Conservation (phyloP, 2,329 filamentous ascomycete species). For the Sarocladiaceae sp. region DNA sequence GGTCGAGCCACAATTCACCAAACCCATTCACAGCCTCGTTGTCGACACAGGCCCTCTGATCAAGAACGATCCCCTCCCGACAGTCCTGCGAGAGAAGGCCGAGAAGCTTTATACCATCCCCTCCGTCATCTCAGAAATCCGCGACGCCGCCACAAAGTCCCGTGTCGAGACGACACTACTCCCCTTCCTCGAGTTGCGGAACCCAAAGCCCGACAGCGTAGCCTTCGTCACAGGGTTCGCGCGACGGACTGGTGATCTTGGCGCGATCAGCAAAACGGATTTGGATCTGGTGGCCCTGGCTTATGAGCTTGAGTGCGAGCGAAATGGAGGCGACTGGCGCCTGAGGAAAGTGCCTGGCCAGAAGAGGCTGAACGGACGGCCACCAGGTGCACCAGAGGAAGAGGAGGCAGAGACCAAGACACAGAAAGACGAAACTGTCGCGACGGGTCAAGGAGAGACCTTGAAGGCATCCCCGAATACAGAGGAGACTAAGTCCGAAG, state of each 20-base stretch:
- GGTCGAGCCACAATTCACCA: conserved; percentile 28
- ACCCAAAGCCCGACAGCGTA: conserved; percentile 69
- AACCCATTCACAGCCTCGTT: conserved; percentile 74
- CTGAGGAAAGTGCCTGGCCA: conserved; percentile 73
- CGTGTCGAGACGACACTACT: conserved; percentile 78
- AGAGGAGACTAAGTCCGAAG: conserved; percentile 18
- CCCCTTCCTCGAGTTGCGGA: conserved; percentile 76
- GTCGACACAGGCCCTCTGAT: conserved; percentile 91
- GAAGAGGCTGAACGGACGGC: conserved; percentile 66
- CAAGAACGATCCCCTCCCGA: conserved; percentile 82
- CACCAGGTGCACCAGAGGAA: conserved; percentile 38
- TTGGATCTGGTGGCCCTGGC: conserved; percentile 82
- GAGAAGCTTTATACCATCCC: conserved; percentile 78
- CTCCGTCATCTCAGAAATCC: conserved; percentile 79
- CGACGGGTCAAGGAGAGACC: conserved; percentile 8
- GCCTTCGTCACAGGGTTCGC: conserved; percentile 80
- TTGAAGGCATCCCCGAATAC: conserved; percentile 5
- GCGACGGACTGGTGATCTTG: conserved; percentile 79
- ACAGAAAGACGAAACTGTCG: conserved; percentile 15
- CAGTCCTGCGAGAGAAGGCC: conserved; percentile 70
- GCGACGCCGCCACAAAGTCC: conserved; percentile 72
- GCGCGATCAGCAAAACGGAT: conserved; percentile 84
- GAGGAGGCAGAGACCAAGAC: conserved; percentile 17
- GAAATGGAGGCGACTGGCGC: conserved; percentile 84
- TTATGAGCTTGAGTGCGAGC: conserved; percentile 91